Base-by-base conservation (phyloP, 108 stramenopile species). In the Parmales sp. region DNA sequence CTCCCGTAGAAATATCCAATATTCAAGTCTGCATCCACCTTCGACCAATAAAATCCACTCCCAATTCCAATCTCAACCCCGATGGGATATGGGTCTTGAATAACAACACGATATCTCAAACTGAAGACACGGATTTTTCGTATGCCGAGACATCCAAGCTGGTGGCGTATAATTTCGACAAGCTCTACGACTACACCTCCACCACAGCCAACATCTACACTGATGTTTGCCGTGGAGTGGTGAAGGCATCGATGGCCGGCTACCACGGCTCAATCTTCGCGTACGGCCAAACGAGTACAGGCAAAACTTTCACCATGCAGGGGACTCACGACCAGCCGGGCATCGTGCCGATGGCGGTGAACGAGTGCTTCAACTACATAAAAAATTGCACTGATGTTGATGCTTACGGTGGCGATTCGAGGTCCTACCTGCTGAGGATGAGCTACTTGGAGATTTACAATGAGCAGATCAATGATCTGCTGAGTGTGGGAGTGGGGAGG, bases 251-350 rank as follows among this genome's bases (percentile, higher is more conserved):
- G 23, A 84, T 98, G 71, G 85, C 88, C 45, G 96, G 96, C 13
- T 94, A 87, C 79, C 92, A 97, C 75, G 86, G 85, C 29, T 87
- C 93, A 26, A 83, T 97, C 13, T 88, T 97, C 71, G 90, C 92
- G 7, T 95, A 95, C 71, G 96, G 96, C 18, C 90, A 91, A 75
- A 82, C 78, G 2, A 70, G 65, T 2, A 60, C 54, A 34, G 54
- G 54, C 13, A 60, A 60, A 60, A 60, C 54, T 2, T 60, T 19
- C 16, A 60, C 54, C 18, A 60, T 60, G 54, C 54, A 60, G 20
- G 54, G 54, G 13, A 60, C 54, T 19, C 31, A 16, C 16, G 54
- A 23, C 28, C 1, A 23, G n/a, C 54, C 54, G 16, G 54, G 54
- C 1, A 29, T 60, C 3, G 54, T 60, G 3, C 54, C 54, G 29